A percentile compares a stretch with the other conserved stretches of the same genome.
phyloP scores from a whole-genome alignment of 805 yeast genomes.

The Zygotorulaspora florentina region DNA sequence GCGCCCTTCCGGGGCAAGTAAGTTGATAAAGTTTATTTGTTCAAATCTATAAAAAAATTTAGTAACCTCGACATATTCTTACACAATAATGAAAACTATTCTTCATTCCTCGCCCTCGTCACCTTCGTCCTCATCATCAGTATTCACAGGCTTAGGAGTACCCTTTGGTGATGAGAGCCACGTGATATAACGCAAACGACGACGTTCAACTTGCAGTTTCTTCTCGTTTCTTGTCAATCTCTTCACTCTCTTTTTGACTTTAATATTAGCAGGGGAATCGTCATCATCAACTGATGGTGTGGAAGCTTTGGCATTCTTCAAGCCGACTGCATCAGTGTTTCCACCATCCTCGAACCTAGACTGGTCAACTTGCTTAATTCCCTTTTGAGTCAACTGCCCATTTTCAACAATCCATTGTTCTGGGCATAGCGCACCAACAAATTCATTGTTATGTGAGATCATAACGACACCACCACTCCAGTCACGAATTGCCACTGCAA shows the following conservation, averaged over 20 bases:
- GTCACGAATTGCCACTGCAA: slow-evolving; percentile 95
- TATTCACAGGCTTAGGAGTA: slow-evolving; percentile 89
- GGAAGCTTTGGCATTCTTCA: slow-evolving; percentile 46
- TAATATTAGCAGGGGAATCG: slow-evolving; percentile 94
- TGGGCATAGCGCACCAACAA: slow-evolving; percentile 95
- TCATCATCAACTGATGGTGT: slow-evolving; percentile 52
- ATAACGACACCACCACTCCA: slow-evolving; percentile 98
- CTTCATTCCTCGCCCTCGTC: slow-evolving; percentile 8
- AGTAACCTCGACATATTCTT: not conserved
- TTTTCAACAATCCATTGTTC: slow-evolving; percentile 98
- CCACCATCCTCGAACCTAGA: slow-evolving; percentile 81
- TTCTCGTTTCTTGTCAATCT: slow-evolving; percentile 95
- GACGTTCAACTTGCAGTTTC: slow-evolving; percentile 86
- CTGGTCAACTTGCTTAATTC: slow-evolving; percentile 68
- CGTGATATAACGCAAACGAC: slow-evolving; percentile 88
- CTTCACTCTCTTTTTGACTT: slow-evolving; percentile 90
- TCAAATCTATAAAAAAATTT: not conserved
- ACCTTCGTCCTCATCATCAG: slow-evolving; percentile 70
- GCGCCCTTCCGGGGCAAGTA: not conserved
- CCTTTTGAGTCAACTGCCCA: slow-evolving; percentile 83
- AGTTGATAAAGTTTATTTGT: slow-evolving; percentile 4
- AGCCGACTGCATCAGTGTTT: slow-evolving; percentile 45
- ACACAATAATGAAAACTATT: not conserved
- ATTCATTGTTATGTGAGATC: slow-evolving; percentile 97
- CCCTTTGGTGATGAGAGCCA: slow-evolving; percentile 98